Base-by-base conservation (phyloP, 2,329 filamentous ascomycete species). In the Pleomassaria siparia region DNA sequence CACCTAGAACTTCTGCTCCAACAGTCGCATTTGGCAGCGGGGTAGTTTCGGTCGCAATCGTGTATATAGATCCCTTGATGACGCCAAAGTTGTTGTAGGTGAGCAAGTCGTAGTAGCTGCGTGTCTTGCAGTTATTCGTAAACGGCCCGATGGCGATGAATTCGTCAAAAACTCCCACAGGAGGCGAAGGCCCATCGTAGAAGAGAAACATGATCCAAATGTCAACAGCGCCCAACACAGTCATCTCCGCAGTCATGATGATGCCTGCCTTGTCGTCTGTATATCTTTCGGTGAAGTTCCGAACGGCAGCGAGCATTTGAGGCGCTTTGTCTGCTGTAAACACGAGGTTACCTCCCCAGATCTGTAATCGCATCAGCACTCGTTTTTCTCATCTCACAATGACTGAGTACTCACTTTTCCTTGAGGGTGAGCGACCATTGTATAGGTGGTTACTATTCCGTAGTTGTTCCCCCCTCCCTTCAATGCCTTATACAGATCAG, bases 171-270 rank as follows among this genome's bases (percentile, higher is more conserved):
- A 80, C 74, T 7, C 72, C 76, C 1, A 69, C 59, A 0, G 82
- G 81, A 0, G 76, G 76, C 42, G 69, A 66, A 0, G 76, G 75
- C 1, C 80, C 83, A 62, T 86, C 80, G 62, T 85, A 86, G 70
- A 83, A 85, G 28, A 83, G 61, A 64, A 85, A 85, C 49, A 86
- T 65, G 47, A 82, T 74, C 80, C 80, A 84, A 16, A 79, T 71
- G 50, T 83, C 73, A 39, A 82, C 54, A 0, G 76, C 48, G 10
- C 72, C 71, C 2, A 73, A 60, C 3, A 70, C 53, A 0, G 74
- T 74, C 13, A 77, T 70, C 56, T 81, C 74, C 2, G 76, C 74
- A 0, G 81, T 85, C 39, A 80, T 64, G 51, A 85, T 85, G 37
- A 86, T 76, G 11, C 76, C 81, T 1, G 82, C 83, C 61, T 83